Percentiles rank a stretch among this genome's conserved stretches.
These are phyloP conservation scores for Phaffomyces opuntiae DNA, from an alignment of 805 yeast genomes.

Conservation along the genomic window DNA sequence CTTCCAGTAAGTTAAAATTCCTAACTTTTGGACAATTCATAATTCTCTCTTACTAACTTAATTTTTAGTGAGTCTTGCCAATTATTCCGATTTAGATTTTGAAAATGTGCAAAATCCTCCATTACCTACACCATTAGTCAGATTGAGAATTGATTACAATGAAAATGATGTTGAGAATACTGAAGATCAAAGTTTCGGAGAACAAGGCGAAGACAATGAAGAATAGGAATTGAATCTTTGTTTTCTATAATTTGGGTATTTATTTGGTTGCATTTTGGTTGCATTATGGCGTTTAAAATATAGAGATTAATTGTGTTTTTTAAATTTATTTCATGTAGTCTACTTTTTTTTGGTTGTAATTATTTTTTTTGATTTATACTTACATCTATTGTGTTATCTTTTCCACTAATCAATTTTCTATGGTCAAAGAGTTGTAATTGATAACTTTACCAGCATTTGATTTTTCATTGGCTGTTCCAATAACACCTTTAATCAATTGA, in stretches of 20 bases:
- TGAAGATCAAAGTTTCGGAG: not conserved
- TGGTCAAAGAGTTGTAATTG: slow-evolving; percentile 29
- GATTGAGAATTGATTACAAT: slow-evolving; percentile 43
- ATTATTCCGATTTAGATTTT: slow-evolving; percentile 26
- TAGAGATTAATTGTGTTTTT: too few species aligned
- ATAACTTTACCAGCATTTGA: slow-evolving; percentile 29
- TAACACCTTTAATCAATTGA: slow-evolving; percentile 25
- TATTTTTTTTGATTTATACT: not conserved
- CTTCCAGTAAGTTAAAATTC: slow-evolving; percentile 27
- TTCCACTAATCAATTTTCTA: slow-evolving; percentile 17
- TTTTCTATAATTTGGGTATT: too few species aligned
- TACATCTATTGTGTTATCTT: not conserved
- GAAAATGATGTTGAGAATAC: slow-evolving; percentile 27
- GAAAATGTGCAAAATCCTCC: slow-evolving; percentile 33
- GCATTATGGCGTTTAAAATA: too few species aligned
- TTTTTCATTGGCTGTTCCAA: slow-evolving; percentile 31
- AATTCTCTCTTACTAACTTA: slow-evolving; percentile 6
- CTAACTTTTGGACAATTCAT: not conserved
- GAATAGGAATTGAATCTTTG: too few species aligned
- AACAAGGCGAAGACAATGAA: too few species aligned
- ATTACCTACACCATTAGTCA: slow-evolving; percentile 58
- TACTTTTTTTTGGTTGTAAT: too few species aligned
- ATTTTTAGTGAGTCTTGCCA: slow-evolving; percentile 32
- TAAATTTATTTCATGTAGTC: too few species aligned
- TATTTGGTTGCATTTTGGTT: too few species aligned